Conservation (phyloP, 176 grass and related monocot genomes). For the Aegilops umbellulata region DNA sequence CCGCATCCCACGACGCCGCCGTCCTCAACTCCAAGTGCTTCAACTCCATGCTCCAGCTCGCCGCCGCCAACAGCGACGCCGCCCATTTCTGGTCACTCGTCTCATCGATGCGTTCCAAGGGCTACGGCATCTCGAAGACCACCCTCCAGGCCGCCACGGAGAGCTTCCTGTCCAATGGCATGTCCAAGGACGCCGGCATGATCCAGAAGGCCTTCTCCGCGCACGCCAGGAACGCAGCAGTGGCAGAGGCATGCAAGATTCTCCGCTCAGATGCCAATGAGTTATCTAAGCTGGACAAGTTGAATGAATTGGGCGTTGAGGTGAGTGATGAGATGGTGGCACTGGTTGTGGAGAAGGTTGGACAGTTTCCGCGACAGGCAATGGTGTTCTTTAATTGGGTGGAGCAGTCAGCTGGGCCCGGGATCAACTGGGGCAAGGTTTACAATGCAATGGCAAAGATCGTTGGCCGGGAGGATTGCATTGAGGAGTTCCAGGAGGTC, state of each 20-base stretch:
- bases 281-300: constrained; percentile 20
- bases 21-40: constrained; percentile 52
- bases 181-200: constrained; percentile 46
- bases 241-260: constrained; percentile 44
- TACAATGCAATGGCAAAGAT: constrained; percentile 58
- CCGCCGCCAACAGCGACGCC: constrained; percentile 45
- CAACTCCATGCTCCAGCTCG: constrained; percentile 68
- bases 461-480: constrained; percentile 54
- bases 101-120: constrained; percentile 54
- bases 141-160: constrained; percentile 52
- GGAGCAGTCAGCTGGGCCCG: constrained; percentile 34
- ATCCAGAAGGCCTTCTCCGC: constrained; percentile 48
- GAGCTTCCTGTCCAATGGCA: constrained; percentile 44
- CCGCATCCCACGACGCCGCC: constrained; percentile 17
- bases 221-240: constrained; percentile 38
- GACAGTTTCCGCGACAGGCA: constrained; percentile 42
- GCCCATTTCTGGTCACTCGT: constrained; percentile 63
- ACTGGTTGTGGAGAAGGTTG: constrained; percentile 52
- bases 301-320: constrained; percentile 23
- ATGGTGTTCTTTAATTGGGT: constrained; percentile 65
- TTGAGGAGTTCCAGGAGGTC: constrained; percentile 53
- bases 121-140: constrained; percentile 59
- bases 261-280: constrained; percentile 34
- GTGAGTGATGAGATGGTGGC: constrained; percentile 54
- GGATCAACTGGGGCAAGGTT: constrained; percentile 37